Base-by-base conservation (phyloP, 352 stramenopile species). In the Pythium chondricola region DNA sequence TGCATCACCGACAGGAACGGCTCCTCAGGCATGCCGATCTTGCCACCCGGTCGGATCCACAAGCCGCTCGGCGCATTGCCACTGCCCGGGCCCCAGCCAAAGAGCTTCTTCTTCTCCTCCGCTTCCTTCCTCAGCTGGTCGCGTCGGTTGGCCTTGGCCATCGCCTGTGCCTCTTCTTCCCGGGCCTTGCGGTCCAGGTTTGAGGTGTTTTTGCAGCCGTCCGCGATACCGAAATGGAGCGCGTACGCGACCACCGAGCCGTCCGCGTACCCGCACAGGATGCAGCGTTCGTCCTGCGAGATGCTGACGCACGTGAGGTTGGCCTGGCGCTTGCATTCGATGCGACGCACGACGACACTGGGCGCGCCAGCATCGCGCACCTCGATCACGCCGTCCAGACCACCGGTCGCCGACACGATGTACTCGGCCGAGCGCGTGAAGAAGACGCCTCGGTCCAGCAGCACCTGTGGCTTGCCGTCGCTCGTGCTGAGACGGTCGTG, bases 361-460 rank as follows among this genome's bases (percentile, higher is more conserved):
- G 76, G 74, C 37, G 69, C 56, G 5, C 81, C 76, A 22, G 76
- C 70, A 21, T 88, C 68, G 40, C 81, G 81, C 21, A 93, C 79
- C 61, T 93, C 81, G 35, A 93, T 81, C 16, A 78, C 74, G 37
- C 76, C 69, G 25, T 93, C 81, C 10, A 43, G 38, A 42, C 67
- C 66, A 17, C 71, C 68, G 26, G 63, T 84, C 0, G 76, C 81
- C 7, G 74, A 84, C 48, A 93, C 78, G 22, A 93, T 69, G 48
- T 88, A 90, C 35, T 93, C 77, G 2, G 74, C 78, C 18, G 76
- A 89, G 13, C 78, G 74, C 10, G 81, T 93, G 52, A 88, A 93
- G 14, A 88, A 52, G 17, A 83, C 74, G 8, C 69, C 78, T 6
- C 72, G 77, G 31, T 87, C 72, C 10, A 93, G 62, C 30, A 93